phyloP scores from a whole-genome alignment of 139 green algal genomes.

The Chlorella sp. region DNA sequence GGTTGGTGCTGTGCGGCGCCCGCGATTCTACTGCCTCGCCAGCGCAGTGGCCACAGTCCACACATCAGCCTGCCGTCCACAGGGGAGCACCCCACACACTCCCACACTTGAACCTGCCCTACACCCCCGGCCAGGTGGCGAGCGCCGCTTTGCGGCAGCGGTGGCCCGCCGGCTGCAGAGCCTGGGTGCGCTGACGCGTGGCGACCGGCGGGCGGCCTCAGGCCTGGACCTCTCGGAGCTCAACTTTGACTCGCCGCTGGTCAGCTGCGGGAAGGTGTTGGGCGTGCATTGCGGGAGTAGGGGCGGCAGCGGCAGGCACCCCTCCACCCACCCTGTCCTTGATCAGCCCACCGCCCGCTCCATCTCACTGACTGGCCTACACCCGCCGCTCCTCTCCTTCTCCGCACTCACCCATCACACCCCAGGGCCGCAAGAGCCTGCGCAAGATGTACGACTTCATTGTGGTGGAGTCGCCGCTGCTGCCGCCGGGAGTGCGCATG shows the following conservation, averaged over 20 bases:
- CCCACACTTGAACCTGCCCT: neutral
- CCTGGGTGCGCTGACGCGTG: conserved; percentile 89
- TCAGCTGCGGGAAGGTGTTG: too few relatives aligned
- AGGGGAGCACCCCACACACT: neutral
- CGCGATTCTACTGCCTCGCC: too few relatives aligned
- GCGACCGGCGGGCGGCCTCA: conserved; percentile 83
- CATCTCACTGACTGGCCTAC: too few relatives aligned
- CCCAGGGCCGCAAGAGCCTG: conserved; percentile 50
- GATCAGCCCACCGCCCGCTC: too few relatives aligned
- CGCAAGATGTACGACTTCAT: conserved; percentile 73
- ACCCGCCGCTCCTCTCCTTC: too few relatives aligned
- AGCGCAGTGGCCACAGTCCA: too few relatives aligned
- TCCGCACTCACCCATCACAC: too few relatives aligned
- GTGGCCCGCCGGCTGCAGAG: conserved; percentile 89
- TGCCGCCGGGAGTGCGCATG: conserved; percentile 48
- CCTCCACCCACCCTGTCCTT: too few relatives aligned
- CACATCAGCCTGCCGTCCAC: too few relatives aligned
- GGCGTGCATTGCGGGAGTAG: too few relatives aligned
- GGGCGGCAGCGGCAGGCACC: too few relatives aligned
- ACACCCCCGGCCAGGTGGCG: conserved; percentile 72
- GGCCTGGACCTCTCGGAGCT: conserved; percentile 73
- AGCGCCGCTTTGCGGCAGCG: conserved; percentile 87
- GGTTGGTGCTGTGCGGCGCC: too few relatives aligned
- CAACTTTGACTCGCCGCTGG: conserved; percentile 81
- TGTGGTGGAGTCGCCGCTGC: conserved; percentile 40